Base-by-base conservation (phyloP, 2,329 filamentous ascomycete species). In the Raffaelea arxii region DNA sequence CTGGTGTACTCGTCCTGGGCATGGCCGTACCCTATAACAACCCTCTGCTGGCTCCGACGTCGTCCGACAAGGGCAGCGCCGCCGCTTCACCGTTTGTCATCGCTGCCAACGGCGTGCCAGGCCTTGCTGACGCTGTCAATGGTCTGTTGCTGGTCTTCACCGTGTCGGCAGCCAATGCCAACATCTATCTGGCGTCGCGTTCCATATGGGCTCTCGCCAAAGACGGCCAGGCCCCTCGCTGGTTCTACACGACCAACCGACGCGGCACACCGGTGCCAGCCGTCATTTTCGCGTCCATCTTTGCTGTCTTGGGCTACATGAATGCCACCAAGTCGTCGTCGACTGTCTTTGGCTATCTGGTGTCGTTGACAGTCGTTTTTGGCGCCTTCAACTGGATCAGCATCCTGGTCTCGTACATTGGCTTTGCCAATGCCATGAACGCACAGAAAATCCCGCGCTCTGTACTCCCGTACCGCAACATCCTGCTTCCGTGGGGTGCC, bases 81-180 rank as follows among this genome's bases (percentile, higher is more conserved):
- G 75, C 75, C 0, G 78, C 80, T 3, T 84, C 80, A 3, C 82
- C 82, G 5, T 71, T 84, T 43, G 78, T 82, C 56, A 74, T 82
- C 48, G 67, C 71, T 25, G 68, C 76, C n/a, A 82, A 81, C 22
- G 82, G 82, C 35, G 78, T 86, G 47, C 66, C 68, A 9, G 73
- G 77, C 4, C 73, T 86, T 4, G 75, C 79, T 4, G 68, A 77
- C 54, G 80, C 90, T 58, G 80, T 90, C 69, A 90, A 90, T 62
- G 84, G 79, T 14, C 79, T 88, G 6, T 76, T 90, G 9, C 69
- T 90, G 21, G 86, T 84, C 0, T 30, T 30, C 16, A 16, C 16
- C 27, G 9, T 30, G 9, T 30, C 27, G 9, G 27, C 27, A 9
- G 27, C 27, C 9, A 30, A 30, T 16, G 9, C 27, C 16, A 16